Evolutionary conservation across 2,329 filamentous ascomycete genomes (phyloP), one percentile per base, ranked within the genome.

Genomic region (Aspergillus chevalieri): DNA sequence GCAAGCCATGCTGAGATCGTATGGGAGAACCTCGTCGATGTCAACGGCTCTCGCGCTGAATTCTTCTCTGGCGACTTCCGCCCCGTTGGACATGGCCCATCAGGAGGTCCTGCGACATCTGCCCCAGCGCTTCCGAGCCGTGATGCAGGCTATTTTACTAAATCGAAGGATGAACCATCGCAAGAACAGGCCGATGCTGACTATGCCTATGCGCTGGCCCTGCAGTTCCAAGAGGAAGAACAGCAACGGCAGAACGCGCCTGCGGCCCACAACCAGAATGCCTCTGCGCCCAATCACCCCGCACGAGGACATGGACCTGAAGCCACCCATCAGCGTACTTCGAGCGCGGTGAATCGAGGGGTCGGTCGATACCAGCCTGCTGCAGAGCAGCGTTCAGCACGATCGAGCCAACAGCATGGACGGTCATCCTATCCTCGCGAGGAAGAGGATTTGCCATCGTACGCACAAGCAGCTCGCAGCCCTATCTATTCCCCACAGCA

Each of bases 211-310:
- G 93, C 93, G 0, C 78, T 97, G 3, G 91, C 92, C 0, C 76
- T 98, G 6, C 93, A 97, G 64, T 79, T 96, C 1, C 92, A 97
- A 65, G 93, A 97, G 65, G 92, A 97, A 67, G 89, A 96, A 55
- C 84, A 56, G 54, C 26, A 49, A 48, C 14, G 43, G 7, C n/a
- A 38, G 52, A 43, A 54, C 79, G 4, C 4, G 21, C 81, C n/a
- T 73, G 68, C 48, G 70, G 65, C n/a, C 34, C 21, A 49, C 47
- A 50, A 50, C 42, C 54, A 47, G 50, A 55, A 52, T 41, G 47
- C 58, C 34, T 60, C 58, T n/a, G 52, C 55, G 17, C 57, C 61
- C 38, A 54, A 54, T 9, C 45, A 60, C 39, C 51, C 60, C 1
- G 53, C 48, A 33, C 49, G 50, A 26, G 51, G 52, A 33, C 48